Base-by-base conservation (phyloP, 1,284 basidiomycete species). In the Cystobasidium pallidum region DNA sequence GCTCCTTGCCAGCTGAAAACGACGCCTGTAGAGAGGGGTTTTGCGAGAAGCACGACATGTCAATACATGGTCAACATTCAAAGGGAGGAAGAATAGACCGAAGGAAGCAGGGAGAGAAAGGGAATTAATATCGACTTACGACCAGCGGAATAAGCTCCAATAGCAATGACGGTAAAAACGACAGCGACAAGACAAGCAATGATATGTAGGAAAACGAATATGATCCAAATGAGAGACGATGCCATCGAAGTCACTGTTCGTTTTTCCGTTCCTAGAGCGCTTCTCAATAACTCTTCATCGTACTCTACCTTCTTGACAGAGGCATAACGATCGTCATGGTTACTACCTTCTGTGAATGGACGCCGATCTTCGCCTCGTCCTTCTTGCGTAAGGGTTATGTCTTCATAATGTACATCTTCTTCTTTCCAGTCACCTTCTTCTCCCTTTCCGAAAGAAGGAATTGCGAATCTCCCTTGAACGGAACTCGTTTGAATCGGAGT, bases 1-100 rank as follows among this genome's bases (percentile, higher is more conserved):
- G 62, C 62, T 10, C 62, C 62, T 30, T 64, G 62, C 62, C 62
- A 64, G 43, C 45, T 49, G 47, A 64, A 64, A 45, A 64, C 62
- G 30, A 64, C 62, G 47, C 62, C 62, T 64, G 62, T 43, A n/a
- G n/a, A n/a, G n/a, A n/a, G n/a, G n/a, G n/a, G n/a, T n/a, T n/a
- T n/a, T n/a, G n/a, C n/a, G n/a, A n/a, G n/a, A n/a, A n/a, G n/a
- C n/a, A n/a, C n/a, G n/a, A n/a, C n/a, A n/a, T n/a, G n/a, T n/a
- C n/a, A n/a, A n/a, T n/a, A n/a, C n/a, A n/a, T n/a, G n/a, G n/a
- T n/a, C n/a, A n/a, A n/a, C n/a, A n/a, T n/a, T n/a, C n/a, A n/a
- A 19, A 15, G 43, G 19, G 15, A 45, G 43, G 8, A n/a, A 45
- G 43, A 45, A n/a, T 8, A 19, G 26, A 45, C 17, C 4, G 7